Evolutionary conservation across 768 basidiomycete species (phyloP), one percentile per base, ranked within the genome.

Genomic region (Russula earlei): DNA sequence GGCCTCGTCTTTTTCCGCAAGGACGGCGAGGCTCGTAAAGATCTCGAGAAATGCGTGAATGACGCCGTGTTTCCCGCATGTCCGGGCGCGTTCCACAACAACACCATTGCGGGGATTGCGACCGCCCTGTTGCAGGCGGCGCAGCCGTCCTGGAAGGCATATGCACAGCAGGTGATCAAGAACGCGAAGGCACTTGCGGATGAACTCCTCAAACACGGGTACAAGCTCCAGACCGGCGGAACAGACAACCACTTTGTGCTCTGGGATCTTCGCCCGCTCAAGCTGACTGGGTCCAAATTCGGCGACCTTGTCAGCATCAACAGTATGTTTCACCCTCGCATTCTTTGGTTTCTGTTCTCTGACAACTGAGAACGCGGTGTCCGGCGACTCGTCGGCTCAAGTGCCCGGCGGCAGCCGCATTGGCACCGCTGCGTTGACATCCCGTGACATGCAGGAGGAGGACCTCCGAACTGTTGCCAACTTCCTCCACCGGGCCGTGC

Each of bases 31-130:
- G 78, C 84, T 57, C 73, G 82, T 25, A 73, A 81, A 65, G 95
- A 98, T 64, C 81, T 99, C 43, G 96, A 97, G 79, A 91, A 91
- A 72, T 87, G 94, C 55, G 84, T 99, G 65, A 98, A 98, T 70
- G 90, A 95, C 40, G 94, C 96, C 48, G 95, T 99, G 61, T 99
- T 99, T 84, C 96, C 96, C 55, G 95, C 96, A 34, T 98, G 96
- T 80, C 96, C 98, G 74, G 96, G 96, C 72, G 96, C 95, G 48
- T 95, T 95, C 41, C 96, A 98, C 78, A 98, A 98, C 77, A 93
- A 99, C 75, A 91, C 96, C 62, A 98, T 99, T 58, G 95, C 95
- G 38, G 92, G 83, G 64, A 77, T 99, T 59, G 96, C 96, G 46
- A 94, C 93, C 14, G 78, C 96, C 19, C 84, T 99, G 58, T 82